Percentiles rank a stretch among this genome's conserved stretches.
phyloP scores from a whole-genome alignment of 305 asterid species.

The Fraxinus sp. region DNA sequence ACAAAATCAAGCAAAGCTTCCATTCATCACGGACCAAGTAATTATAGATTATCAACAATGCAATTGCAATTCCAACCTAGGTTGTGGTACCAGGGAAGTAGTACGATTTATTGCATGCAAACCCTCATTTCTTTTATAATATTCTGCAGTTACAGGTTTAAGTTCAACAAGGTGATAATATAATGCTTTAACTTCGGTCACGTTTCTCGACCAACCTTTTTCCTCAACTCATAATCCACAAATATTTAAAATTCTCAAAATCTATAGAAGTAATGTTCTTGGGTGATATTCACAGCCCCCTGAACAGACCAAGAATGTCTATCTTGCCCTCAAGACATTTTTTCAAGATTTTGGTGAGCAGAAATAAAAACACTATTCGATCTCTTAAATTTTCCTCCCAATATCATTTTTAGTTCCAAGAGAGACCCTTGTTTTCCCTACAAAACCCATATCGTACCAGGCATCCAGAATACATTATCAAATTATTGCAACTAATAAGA shows the following conservation, averaged over 20 bases:
- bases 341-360: neutral
- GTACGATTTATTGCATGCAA: neutral
- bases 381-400: neutral
- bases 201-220: neutral
- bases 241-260: neutral
- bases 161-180: neutral
- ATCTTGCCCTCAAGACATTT: neutral
- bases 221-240: neutral
- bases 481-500: constrained; percentile 24
- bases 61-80: neutral
- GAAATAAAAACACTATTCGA: neutral
- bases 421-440: neutral
- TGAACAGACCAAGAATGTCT: neutral
- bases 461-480: constrained; percentile 10
- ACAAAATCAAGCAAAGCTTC: neutral
- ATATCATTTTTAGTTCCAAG: neutral
- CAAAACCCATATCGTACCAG: neutral
- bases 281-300: neutral
- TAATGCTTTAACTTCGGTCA: neutral
- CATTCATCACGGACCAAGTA: neutral
- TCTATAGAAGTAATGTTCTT: neutral
- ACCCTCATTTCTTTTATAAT: neutral
- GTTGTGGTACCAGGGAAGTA: neutral
- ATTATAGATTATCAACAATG: neutral
- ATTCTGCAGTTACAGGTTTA: neutral